phyloP scores from a whole-genome alignment of 306 rosid genomes.

The Betula pendula region DNA sequence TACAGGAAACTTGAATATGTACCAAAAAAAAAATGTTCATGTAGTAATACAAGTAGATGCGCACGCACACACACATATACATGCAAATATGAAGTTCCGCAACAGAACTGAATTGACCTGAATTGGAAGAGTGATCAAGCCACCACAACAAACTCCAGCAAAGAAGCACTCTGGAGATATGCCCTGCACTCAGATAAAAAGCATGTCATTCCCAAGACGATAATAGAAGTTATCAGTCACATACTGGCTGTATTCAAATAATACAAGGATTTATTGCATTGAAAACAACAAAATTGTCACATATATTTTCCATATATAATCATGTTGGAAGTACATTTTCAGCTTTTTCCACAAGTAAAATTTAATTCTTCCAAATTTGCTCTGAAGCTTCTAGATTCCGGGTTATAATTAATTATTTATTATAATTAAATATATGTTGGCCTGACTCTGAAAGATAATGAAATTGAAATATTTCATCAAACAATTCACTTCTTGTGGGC shows the following conservation, averaged over 20 bases:
- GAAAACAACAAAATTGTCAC: background rate
- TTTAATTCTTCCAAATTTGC: background rate
- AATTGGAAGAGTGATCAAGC: constrained; percentile 60
- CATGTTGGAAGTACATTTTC: background rate
- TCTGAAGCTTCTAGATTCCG: background rate
- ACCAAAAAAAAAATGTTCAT: background rate
- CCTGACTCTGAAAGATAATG: background rate
- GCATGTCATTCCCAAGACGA: background rate
- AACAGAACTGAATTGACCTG: constrained; percentile 44
- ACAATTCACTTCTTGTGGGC: background rate
- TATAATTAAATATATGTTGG: too few species aligned
- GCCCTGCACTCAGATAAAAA: constrained; percentile 44
- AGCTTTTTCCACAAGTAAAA: background rate
- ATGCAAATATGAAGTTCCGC: background rate
- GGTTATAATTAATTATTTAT: too few species aligned
- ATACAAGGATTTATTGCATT: background rate
- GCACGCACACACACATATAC: background rate
- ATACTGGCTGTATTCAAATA: background rate
- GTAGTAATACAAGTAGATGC: background rate
- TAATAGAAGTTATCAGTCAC: background rate
- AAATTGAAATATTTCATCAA: background rate
- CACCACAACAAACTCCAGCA: constrained; percentile 69
- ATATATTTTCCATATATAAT: background rate
- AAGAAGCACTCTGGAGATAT: constrained; percentile 57
- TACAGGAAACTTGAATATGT: background rate